Conservation (phyloP, 257 asterid species). For the Solanum rostratum region DNA sequence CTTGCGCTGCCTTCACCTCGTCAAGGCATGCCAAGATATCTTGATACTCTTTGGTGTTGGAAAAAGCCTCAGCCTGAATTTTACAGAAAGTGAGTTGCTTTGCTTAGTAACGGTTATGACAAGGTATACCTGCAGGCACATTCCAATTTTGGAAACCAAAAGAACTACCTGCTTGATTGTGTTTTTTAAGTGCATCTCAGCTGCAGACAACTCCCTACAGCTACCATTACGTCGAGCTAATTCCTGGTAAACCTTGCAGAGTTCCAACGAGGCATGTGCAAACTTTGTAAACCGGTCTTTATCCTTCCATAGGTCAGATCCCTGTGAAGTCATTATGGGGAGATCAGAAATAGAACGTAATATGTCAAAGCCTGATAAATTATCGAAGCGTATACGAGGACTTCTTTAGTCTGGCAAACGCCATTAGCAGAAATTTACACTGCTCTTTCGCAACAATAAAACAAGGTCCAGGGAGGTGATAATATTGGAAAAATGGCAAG, state of each 20-base stretch:
- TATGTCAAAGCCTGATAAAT: neutral
- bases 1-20: conserved; percentile 38
- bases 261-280: conserved; percentile 72
- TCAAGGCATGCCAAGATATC: conserved; percentile 55
- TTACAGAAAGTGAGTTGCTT: neutral
- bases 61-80: conserved; percentile 39
- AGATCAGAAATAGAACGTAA: neutral
- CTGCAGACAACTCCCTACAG: conserved; percentile 54
- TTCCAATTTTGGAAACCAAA: neutral
- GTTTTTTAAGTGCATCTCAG: conserved; percentile 88
- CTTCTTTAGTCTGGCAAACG: neutral
- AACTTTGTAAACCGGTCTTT: conserved; percentile 62
- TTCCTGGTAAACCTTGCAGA: conserved; percentile 61
- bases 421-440: neutral
- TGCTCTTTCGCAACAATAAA: neutral
- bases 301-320: conserved; percentile 80
- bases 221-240: conserved; percentile 32
- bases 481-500: neutral
- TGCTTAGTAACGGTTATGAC: neutral
- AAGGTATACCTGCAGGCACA: neutral
- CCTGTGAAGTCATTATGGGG: conserved; percentile 11
- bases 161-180: conserved; percentile 43
- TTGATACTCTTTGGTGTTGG: conserved; percentile 38
- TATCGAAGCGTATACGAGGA: neutral
- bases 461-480: neutral